Evolutionary conservation across 2,329 filamentous ascomycete genomes (phyloP), one percentile per base, ranked within the genome.

Genomic region (Aspergillus clavatus): DNA sequence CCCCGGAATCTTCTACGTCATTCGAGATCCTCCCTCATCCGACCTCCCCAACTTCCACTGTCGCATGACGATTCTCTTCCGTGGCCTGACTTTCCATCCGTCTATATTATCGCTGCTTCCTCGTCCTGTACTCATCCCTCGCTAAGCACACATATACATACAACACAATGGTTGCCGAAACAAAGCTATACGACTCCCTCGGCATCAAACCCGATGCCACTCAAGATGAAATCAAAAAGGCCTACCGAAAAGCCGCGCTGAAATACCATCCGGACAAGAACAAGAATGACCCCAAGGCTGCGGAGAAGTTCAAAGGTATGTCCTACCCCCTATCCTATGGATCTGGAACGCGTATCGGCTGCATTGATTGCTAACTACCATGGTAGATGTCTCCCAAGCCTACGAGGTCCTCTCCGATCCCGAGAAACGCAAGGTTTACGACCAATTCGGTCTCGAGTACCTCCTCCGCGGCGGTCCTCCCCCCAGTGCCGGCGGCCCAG

Each of bases 201-300:
- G 76, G 78, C 65, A 75, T 96, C 70, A 85, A 87, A 67, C 81
- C 91, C 28, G 80, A 83, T 49, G 89, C 90, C 19, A 79, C 82
- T 19, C 88, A 94, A 71, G 91, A 96, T 64, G 91, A 97, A 55
- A 95, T 98, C 67, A 97, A 96, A 69, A 98, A 97, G 68, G 93
- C 83, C 47, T 66, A 89, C 43, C 63, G 86, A 52, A 95, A 95
- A 77, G 80, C 84, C 45, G 91, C 91, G 43, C 72, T 97, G 66
- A 94, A 90, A 73, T 90, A 83, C 72, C 93, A 98, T 65, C 93
- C 93, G 5, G 93, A 98, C 76, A 98, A 97, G 78, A 98, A 97
- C 78, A 90, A 90, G 70, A 84, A 95, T 72, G 89, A 91, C 59
- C 83, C 89, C 23, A 73, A 82, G 42, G 88, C 91, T 7, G 77